Base-by-base conservation (phyloP, 2,329 filamentous ascomycete genomes). In the Hypomyces perniciosus region DNA sequence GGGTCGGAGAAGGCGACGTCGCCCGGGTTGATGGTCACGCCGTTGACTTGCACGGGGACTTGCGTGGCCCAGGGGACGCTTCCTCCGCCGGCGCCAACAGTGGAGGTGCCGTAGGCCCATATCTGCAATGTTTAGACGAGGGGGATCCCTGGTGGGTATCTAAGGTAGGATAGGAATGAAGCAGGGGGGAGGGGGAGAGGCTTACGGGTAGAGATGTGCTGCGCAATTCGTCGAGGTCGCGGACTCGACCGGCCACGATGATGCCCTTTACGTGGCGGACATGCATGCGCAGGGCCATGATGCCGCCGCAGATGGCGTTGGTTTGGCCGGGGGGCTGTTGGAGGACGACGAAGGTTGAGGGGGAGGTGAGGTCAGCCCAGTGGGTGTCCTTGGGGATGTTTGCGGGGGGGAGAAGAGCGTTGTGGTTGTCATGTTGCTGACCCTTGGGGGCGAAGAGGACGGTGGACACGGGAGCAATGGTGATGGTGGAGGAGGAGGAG, bases 271-370 rank as follows among this genome's bases (percentile, higher is more conserved):
- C 79, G 10, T 79, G 78, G 8, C 84, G 72, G 10, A 76, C 64
- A 59, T 82, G 81, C 77, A 90, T 86, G 20, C 86, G 74, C 30
- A 79, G 71, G 5, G 84, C 86, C 78, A 90, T 86, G 56, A 90
- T 88, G 13, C 86, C 86, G n/a, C 87, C 87, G 5, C 88, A 76
- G 6, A 88, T 77, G 5, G 86, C 86, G 66, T 86, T 88, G 46
- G 75, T 76, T 63, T 89, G 85, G 1, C 73, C 75, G 0, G 71
- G 61, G 0, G 85, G 84, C 60, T 90, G 85, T 54, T 80, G 78
- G 52, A 90, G 75, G 4, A 90, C 70, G 4, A 84, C 79, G 48
- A 90, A 75, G 1, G 81, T 85, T 6, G 74, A 77, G 0, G 76
- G 69, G 28, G 78, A 67, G 1, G 80, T 77, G 39, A 80, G 68